A percentile compares a stretch with the other conserved stretches of the same genome.
Evolutionary conservation across 2,329 filamentous ascomycete genomes (phyloP).

Genomic region (Fusarium armeniacum): DNA sequence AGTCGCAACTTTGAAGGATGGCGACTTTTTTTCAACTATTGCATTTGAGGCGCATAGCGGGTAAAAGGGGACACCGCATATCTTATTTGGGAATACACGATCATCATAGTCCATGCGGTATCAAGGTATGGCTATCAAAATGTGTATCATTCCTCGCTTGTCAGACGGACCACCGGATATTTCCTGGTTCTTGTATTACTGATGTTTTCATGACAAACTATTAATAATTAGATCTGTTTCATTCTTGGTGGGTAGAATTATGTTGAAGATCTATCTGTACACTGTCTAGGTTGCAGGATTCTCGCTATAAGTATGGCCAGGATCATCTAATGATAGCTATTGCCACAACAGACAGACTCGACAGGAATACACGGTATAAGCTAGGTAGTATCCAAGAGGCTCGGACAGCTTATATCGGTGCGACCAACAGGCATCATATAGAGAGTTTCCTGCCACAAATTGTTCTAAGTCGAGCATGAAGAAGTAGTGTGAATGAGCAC

Average conservation of each 20-base stretch:
- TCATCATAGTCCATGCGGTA: conserved; percentile 26
- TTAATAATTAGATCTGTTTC: conserved; percentile 35
- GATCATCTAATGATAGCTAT: not conserved
- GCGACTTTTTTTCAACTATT: conserved; percentile 26
- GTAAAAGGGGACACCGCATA: conserved; percentile 42
- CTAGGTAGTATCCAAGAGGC: not conserved
- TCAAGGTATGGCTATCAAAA: conserved; percentile 28
- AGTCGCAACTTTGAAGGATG: conserved; percentile 14
- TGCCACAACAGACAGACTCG: not conserved
- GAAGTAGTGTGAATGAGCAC: not conserved
- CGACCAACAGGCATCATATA: not conserved
- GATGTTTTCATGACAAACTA: conserved; percentile 42
- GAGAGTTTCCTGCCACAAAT: not conserved
- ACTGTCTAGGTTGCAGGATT: not conserved
- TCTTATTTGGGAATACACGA: conserved; percentile 27
- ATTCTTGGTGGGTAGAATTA: conserved; percentile 4
- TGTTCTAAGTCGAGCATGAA: not conserved
- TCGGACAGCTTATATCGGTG: not conserved
- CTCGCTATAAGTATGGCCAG: not conserved
- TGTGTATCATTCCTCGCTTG: conserved; percentile 31
- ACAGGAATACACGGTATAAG: not conserved
- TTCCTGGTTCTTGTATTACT: conserved; percentile 40
- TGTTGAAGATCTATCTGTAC: not conserved
- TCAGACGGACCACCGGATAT: conserved; percentile 26
- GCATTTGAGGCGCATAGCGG: conserved; percentile 53